A percentile compares a stretch with the other conserved stretches of the same genome.
These are phyloP conservation scores for Lycium barbarum DNA, from an alignment of 257 asterid genomes.

Conservation along the genomic window DNA sequence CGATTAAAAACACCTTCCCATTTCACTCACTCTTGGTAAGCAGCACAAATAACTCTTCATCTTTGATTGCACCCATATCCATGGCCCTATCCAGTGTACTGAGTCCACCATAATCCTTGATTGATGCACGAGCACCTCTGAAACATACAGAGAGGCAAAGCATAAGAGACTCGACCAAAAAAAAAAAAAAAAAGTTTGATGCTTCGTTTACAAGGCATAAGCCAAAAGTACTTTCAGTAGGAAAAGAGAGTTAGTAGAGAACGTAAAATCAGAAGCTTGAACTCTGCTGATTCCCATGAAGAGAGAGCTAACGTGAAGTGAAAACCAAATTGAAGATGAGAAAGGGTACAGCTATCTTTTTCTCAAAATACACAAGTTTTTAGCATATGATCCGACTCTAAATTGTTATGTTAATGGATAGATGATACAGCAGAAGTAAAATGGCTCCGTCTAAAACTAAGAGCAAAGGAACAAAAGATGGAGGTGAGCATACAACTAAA, in stretches of 20 bases:
- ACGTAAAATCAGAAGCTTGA: neutral
- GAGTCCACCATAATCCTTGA: constrained; percentile 81
- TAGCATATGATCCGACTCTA: neutral
- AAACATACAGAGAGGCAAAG: neutral
- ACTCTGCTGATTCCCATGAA: neutral
- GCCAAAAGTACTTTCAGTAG: constrained; percentile 2
- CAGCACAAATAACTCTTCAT: constrained; percentile 86
- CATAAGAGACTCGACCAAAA: neutral
- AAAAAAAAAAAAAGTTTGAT: neutral
- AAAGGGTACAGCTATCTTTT: too few relatives aligned
- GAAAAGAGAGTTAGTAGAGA: neutral
- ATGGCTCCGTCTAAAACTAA: neutral
- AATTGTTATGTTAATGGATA: neutral
- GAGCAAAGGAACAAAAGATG: neutral
- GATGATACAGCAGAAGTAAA: neutral
- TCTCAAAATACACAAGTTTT: neutral
- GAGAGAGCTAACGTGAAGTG: neutral
- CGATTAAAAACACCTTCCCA: neutral
- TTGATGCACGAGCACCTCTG: constrained; percentile 90
- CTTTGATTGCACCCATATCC: constrained; percentile 98
- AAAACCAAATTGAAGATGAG: neutral
- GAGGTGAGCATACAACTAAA: neutral
- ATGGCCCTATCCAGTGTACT: constrained; percentile 87
- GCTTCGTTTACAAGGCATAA: neutral
- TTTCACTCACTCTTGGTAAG: constrained; percentile 78